A percentile compares a stretch with the other conserved stretches of the same genome.
Evolutionary conservation across 1,284 basidiomycete species (phyloP).

Genomic region (Golubevia sp.): DNA sequence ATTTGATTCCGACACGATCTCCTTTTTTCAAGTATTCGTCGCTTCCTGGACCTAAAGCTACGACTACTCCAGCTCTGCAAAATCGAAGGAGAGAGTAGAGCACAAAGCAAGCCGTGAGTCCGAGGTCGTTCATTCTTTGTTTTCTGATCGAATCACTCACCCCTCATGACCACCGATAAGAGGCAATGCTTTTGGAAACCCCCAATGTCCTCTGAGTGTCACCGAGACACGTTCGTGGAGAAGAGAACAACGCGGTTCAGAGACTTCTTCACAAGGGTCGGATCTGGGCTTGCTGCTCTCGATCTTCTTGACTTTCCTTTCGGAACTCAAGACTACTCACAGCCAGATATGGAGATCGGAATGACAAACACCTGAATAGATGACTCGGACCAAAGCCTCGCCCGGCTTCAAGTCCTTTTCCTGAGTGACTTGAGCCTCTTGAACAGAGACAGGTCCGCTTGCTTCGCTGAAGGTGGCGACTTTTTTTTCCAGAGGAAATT

Average conservation of each 20-base stretch:
- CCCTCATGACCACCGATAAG: constrained; percentile 86
- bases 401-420: constrained; percentile 74
- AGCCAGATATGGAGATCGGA: too few relatives aligned
- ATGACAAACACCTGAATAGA: constrained; percentile 35
- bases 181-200: constrained; percentile 67
- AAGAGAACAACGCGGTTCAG: neutral
- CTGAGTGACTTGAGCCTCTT: constrained; percentile 66
- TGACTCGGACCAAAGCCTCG: constrained; percentile 79
- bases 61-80: constrained; percentile 66
- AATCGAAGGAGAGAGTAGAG: neutral
- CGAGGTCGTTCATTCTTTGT: too few relatives aligned
- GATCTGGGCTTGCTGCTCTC: too few relatives aligned
- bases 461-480: constrained; percentile 42
- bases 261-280: too few relatives aligned
- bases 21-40: constrained; percentile 69
- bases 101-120: too few relatives aligned
- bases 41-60: constrained; percentile 76
- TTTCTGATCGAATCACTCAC: constrained; percentile 64
- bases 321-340: too few relatives aligned
- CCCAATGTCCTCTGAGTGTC: constrained; percentile 57
- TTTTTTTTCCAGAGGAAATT: constrained; percentile 24
- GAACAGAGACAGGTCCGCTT: constrained; percentile 33
- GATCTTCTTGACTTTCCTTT: too few relatives aligned
- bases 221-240: neutral
- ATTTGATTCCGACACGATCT: constrained; percentile 82